Evolutionary conservation across 1,139 yeast genomes (phyloP).

Genomic region (Suhomyces bolitotheri): DNA sequence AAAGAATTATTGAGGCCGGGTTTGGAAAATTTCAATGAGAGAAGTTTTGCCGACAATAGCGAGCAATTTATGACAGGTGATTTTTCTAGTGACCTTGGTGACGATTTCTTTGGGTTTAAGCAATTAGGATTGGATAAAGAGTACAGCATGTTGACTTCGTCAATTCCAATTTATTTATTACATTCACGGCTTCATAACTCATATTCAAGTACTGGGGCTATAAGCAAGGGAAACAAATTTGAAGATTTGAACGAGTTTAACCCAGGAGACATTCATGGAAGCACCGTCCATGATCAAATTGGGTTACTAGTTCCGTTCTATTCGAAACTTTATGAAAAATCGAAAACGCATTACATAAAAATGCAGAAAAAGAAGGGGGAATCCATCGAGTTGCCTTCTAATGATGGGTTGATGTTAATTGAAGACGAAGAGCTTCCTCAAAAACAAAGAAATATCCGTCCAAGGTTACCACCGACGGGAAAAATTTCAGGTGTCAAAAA

Average conservation of each 20-base stretch:
- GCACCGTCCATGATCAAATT: conserved; percentile 54
- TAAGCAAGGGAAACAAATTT: conserved; percentile 52
- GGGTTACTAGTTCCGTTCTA: conserved; percentile 64
- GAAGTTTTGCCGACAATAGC: conserved; percentile 82
- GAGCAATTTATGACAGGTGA: conserved; percentile 95
- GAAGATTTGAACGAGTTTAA: conserved; percentile 61
- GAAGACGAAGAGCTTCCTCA: conserved; percentile 85
- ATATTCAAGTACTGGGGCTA: conserved; percentile 40
- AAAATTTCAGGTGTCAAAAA: conserved; percentile 74
- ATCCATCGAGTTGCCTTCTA: conserved; percentile 44
- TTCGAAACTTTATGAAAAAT: conserved; percentile 48
- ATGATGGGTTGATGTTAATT: conserved; percentile 47
- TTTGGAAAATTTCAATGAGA: conserved; percentile 69
- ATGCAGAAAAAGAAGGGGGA: conserved; percentile 56
- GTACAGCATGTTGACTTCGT: conserved; percentile 78
- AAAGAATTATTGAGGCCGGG: conserved; percentile 85
- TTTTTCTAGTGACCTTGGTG: conserved; percentile 88
- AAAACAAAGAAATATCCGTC: conserved; percentile 74
- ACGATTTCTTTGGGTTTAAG: conserved; percentile 94
- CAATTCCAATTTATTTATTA: conserved; percentile 85
- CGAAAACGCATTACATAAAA: conserved; percentile 50
- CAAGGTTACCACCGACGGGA: conserved; percentile 92
- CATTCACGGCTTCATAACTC: conserved; percentile 74
- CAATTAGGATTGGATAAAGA: conserved; percentile 94
- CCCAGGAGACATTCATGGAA: conserved; percentile 49